phyloP scores from a whole-genome alignment of 768 basidiomycete genomes.

The Leccinellum rugosiceps region DNA sequence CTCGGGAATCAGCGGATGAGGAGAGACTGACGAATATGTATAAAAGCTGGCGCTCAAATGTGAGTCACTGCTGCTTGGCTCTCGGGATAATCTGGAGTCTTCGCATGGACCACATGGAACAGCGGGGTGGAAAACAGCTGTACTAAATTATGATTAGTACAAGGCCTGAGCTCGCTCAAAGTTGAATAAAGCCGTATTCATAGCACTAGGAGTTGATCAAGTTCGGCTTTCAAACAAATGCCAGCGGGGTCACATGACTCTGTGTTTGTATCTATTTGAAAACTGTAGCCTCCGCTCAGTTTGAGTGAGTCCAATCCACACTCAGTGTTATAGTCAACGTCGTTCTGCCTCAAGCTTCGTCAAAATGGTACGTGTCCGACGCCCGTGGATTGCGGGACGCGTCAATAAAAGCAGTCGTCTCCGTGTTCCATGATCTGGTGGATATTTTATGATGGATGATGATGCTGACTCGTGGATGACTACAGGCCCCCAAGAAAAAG shows the following conservation, averaged over 20 bases:
- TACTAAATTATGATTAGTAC: not conserved
- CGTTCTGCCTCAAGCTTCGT: constrained; percentile 27
- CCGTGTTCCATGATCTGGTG: not conserved
- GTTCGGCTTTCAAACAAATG: too few relatives aligned
- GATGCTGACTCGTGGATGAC: constrained; percentile 48
- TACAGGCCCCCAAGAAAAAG: constrained; percentile 84
- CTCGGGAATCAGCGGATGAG: constrained; percentile 6
- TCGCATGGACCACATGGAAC: not conserved
- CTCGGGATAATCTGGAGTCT: not conserved
- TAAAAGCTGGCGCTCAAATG: not conserved
- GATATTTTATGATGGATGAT: constrained; percentile 44
- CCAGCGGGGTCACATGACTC: not conserved
- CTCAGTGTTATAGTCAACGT: constrained; percentile 9
- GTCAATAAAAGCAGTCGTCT: not conserved
- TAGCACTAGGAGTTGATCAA: too few relatives aligned
- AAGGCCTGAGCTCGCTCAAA: not conserved
- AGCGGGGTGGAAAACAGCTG: not conserved
- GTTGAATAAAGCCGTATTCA: not conserved
- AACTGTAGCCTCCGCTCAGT: not conserved
- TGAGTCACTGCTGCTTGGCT: not conserved
- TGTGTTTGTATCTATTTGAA: constrained; percentile 22
- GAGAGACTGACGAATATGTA: constrained; percentile 14
- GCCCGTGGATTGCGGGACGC: not conserved
- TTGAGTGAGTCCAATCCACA: constrained; percentile 2
- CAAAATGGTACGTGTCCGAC: constrained; percentile 38